These are phyloP conservation scores for Ophiostoma triangulosporum DNA, from an alignment of 2,329 filamentous ascomycete genomes.

Conservation along the genomic window DNA sequence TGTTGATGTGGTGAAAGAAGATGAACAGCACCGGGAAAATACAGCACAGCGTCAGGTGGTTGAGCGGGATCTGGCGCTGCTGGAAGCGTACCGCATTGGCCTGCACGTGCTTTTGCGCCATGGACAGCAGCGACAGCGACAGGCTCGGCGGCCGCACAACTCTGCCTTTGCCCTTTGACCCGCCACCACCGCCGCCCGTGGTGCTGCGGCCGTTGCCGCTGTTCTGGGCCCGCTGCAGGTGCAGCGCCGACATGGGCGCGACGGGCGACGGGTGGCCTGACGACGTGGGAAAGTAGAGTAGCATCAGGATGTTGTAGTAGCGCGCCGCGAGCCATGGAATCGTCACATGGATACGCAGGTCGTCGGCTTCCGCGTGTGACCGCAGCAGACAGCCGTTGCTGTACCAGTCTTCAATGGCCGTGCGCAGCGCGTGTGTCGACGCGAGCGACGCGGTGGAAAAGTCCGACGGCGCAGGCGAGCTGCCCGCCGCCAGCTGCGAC, in stretches of 20 bases:
- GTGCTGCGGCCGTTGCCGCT: background rate
- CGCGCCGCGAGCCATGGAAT: slow-evolving; percentile 30
- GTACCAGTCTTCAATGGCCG: slow-evolving; percentile 34
- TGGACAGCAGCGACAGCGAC: slow-evolving; percentile 20
- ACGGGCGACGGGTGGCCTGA: slow-evolving; percentile 21
- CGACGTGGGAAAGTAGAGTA: slow-evolving; percentile 23
- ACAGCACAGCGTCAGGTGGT: slow-evolving; percentile 28
- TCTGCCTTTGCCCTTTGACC: background rate
- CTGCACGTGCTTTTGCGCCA: slow-evolving; percentile 29
- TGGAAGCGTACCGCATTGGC: slow-evolving; percentile 27
- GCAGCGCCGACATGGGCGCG: slow-evolving; percentile 11
- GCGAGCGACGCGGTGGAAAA: slow-evolving; percentile 17
- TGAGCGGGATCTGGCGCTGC: slow-evolving; percentile 30
- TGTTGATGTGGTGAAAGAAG: background rate
- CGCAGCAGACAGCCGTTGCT: slow-evolving; percentile 31
- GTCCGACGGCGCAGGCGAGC: slow-evolving; percentile 4
- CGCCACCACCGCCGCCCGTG: background rate
- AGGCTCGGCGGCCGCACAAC: background rate
- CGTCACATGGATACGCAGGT: slow-evolving; percentile 30
- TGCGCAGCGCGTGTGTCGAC: slow-evolving; percentile 21
- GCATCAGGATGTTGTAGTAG: slow-evolving; percentile 30
- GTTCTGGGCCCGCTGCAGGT: slow-evolving; percentile 16
- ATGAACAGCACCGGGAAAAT: slow-evolving; percentile 21
- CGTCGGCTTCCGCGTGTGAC: slow-evolving; percentile 26
- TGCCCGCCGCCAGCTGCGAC: slow-evolving; percentile 16